Conservation (phyloP, 1,139 yeast genomes). For the Hemisphaericaspora xylofermentans region DNA sequence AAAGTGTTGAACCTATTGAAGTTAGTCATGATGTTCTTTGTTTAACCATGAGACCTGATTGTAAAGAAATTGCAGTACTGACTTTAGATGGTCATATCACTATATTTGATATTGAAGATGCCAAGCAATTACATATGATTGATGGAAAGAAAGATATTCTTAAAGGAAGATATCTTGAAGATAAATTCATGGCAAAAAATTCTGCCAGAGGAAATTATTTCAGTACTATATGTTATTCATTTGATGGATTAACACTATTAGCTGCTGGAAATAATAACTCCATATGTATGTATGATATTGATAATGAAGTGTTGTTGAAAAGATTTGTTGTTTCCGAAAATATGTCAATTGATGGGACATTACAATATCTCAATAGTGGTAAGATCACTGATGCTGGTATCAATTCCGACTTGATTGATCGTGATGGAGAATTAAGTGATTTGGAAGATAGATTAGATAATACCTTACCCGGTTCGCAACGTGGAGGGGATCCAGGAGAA, state of each 20-base stretch:
- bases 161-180: constrained; percentile 83
- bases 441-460: constrained; percentile 77
- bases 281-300: constrained; percentile 85
- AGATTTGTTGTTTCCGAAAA: constrained; percentile 84
- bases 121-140: constrained; percentile 76
- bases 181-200: constrained; percentile 77
- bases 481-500: constrained; percentile 89
- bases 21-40: constrained; percentile 83
- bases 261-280: constrained; percentile 95
- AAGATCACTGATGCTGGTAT: constrained; percentile 84
- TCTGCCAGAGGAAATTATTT: constrained; percentile 83
- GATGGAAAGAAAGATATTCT: constrained; percentile 86
- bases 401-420: constrained; percentile 76
- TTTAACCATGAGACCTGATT: constrained; percentile 86
- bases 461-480: constrained; percentile 81
- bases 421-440: constrained; percentile 84
- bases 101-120: constrained; percentile 80
- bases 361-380: constrained; percentile 72
- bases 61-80: constrained; percentile 83
- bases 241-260: constrained; percentile 82
- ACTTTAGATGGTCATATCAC: constrained; percentile 87
- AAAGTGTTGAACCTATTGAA: constrained; percentile 87
- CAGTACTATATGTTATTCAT: constrained; percentile 77
- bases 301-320: constrained; percentile 79
- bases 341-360: constrained; percentile 89